Base-by-base conservation (phyloP, 139 green algal genomes). In the Chloropicon primus region DNA sequence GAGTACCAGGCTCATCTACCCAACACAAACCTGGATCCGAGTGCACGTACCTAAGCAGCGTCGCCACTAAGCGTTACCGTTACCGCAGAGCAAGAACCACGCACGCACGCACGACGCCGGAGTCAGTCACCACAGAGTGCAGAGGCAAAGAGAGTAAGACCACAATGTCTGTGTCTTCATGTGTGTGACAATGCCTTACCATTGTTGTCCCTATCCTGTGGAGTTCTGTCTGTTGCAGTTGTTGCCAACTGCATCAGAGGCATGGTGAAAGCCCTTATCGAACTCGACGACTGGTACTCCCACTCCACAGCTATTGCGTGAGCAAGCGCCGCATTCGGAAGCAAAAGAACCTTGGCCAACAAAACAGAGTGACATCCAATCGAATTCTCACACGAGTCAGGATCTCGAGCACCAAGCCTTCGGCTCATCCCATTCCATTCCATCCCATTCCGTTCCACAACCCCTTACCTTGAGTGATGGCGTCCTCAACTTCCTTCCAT, bases 221-320 rank as follows among this genome's bases (percentile, higher is more conserved):
- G 25, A 71, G 87, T 86, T 84, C 93, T 85, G 77, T 98, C 94
- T 24, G 97, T 88, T 0, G 93, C 89, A 2, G 92, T 97, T n/a
- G 91, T 86, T 41, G 87, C 89, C 23, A 98, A 82, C 41, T 87
- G 88, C 89, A 94, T 98, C 1, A 98, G 80, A 1, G 94, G 94
- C 94, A 98, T 98, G n/a, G 91, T 92, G 81, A 91, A 89, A 26
- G 90, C 85, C 72, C 88, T 78, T 26, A 96, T 84, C 72, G 82
- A 88, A 80, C 54, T 28, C 2, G 27, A 54, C 26, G 21, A 24
- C 0, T 29, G 26, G 1, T 28, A 76, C 73, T 79, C 27, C 79
- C 79, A 82, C 28, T 82, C 79, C 1, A 41, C 74, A 23, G 73
- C 79, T 5, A 82, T 27, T 22, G 74, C 79, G 27, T 62, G 2